phyloP scores from a whole-genome alignment of 1,139 yeast species.

The Candida gigantensis region DNA sequence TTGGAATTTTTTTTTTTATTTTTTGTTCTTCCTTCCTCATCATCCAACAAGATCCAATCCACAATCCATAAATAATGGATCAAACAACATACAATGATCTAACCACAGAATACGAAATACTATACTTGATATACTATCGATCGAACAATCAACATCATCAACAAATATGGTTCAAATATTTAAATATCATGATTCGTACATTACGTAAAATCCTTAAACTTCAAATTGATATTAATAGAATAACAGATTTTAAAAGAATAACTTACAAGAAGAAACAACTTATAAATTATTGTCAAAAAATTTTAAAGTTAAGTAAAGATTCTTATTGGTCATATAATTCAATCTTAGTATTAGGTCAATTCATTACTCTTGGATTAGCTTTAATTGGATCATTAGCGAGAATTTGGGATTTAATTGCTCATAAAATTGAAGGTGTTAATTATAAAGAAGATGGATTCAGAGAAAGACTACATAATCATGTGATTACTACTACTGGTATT shows the following conservation, averaged over 20 bases:
- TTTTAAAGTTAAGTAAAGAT: constrained; percentile 43
- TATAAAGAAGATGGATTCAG: no score
- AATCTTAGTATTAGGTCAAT: constrained; percentile 76
- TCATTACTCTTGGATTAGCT: constrained; percentile 70
- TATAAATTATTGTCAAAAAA: constrained; percentile 28
- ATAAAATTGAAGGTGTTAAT: constrained; percentile 8
- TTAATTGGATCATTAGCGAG: constrained; percentile 59
- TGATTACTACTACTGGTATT: no score
- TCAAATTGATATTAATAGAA: constrained; percentile 22
- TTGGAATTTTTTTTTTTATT: constrained; percentile 1
- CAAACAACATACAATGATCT: constrained; percentile 13
- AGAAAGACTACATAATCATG: no score
- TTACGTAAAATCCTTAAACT: constrained; percentile 40
- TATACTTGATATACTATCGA: constrained; percentile 67
- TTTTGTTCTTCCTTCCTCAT: constrained; percentile 1
- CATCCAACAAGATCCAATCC: neutral
- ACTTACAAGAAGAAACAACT: constrained; percentile 19
- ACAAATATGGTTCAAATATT: constrained; percentile 73
- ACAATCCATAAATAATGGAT: constrained; percentile 9
- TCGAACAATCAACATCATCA: constrained; percentile 77
- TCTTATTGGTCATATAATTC: constrained; percentile 64
- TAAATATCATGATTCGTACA: constrained; percentile 64
- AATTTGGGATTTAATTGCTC: constrained; percentile 38
- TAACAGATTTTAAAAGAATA: constrained; percentile 6
- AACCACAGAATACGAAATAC: constrained; percentile 51